Percentiles rank a stretch among this genome's conserved stretches.
These are phyloP conservation scores for Cinnamomum chago DNA, from an alignment of 164 flowering plant species.

Conservation along the genomic window DNA sequence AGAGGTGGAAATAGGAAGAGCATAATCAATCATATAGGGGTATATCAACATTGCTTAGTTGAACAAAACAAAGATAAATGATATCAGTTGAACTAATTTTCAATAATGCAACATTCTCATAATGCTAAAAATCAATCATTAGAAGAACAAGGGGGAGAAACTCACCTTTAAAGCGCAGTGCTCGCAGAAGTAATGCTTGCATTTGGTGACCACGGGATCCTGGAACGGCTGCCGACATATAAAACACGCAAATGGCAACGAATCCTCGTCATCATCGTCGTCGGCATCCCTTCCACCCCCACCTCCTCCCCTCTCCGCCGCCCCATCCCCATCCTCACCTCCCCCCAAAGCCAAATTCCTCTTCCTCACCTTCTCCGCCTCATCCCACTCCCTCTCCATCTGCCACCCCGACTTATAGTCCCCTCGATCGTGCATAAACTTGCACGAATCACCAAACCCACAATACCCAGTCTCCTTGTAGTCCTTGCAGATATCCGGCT, in stretches of 20 bases:
- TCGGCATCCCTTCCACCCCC: conserved; percentile 42
- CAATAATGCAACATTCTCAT: no score
- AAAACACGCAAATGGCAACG: conserved; percentile 82
- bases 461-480: conserved; percentile 97
- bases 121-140: background rate
- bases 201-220: conserved; percentile 83
- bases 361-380: conserved; percentile 69
- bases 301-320: conserved; percentile 18
- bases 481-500: conserved; percentile 95
- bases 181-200: conserved; percentile 95
- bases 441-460: conserved; percentile 95
- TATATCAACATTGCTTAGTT: no score
- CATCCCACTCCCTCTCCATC: conserved; percentile 91
- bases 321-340: conserved; percentile 35
- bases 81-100: no score
- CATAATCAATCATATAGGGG: no score
- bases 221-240: conserved; percentile 77
- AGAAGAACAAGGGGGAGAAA: background rate
- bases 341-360: conserved; percentile 64
- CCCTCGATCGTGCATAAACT: conserved; percentile 98
- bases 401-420: conserved; percentile 98
- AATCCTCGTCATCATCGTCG: conserved; percentile 66
- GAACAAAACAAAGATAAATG: no score
- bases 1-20: no score
- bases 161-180: conserved; percentile 88